phyloP scores from a whole-genome alignment of 2,329 filamentous ascomycete genomes.

The Chrysosporium queenslandicum region DNA sequence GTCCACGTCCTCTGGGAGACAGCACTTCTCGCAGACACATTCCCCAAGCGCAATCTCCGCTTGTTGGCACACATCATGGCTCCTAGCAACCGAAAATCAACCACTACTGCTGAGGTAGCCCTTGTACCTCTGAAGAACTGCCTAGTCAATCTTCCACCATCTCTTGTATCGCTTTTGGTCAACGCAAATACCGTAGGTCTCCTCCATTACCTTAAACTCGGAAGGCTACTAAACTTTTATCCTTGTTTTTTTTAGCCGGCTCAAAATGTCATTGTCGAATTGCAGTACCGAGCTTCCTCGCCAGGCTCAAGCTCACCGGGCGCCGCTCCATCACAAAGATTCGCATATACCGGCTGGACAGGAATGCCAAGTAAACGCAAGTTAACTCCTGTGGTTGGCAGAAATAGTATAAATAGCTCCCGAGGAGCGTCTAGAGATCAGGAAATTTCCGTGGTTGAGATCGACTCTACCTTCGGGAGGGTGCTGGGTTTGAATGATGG shows the following conservation, averaged over 20 bases:
- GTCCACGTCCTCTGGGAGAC: conserved; percentile 17
- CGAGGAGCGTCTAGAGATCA: conserved; percentile 58
- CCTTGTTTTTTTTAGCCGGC: conserved; percentile 58
- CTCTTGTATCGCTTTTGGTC: conserved; percentile 72
- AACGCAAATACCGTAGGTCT: conserved; percentile 75
- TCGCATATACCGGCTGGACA: conserved; percentile 88
- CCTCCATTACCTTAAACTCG: not conserved
- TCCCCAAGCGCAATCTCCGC: not conserved
- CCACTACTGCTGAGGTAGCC: conserved; percentile 70
- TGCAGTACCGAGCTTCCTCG: conserved; percentile 59
- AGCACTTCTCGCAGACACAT: not conserved
- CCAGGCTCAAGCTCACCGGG: conserved; percentile 32
- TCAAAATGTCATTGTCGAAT: conserved; percentile 93
- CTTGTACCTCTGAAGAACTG: conserved; percentile 87
- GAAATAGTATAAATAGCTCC: conserved; percentile 58
- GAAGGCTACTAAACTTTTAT: not conserved
- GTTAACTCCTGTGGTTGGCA: conserved; percentile 59
- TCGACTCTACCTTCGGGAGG: conserved; percentile 74
- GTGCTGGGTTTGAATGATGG: conserved; percentile 69
- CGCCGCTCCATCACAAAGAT: conserved; percentile 48
- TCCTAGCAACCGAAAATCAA: conserved; percentile 36
- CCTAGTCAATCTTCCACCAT: conserved; percentile 80
- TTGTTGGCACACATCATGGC: conserved; percentile 27
- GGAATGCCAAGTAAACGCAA: conserved; percentile 92
- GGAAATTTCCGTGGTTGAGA: conserved; percentile 67